phyloP scores from a whole-genome alignment of 2,329 filamentous ascomycete genomes.

The Cryphonectria nitschkei region DNA sequence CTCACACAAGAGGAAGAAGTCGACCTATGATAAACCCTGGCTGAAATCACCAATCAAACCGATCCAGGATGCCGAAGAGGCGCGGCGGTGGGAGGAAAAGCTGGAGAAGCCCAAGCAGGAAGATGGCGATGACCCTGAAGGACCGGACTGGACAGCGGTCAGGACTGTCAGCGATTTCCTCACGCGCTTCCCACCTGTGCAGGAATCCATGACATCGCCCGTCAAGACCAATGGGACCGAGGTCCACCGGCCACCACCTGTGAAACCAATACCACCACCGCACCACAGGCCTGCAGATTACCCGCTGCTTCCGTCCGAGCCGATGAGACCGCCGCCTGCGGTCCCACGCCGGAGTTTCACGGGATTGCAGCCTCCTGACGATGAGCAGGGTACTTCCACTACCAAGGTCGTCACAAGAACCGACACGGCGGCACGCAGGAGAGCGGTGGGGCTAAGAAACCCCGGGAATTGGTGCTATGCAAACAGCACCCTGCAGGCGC shows the following conservation, averaged over 20 bases:
- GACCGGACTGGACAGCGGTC: constrained; percentile 18
- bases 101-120: constrained; percentile 43
- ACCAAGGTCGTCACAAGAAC: constrained; percentile 46
- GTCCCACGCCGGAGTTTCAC: constrained; percentile 76
- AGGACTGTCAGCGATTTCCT: constrained; percentile 65
- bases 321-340: constrained; percentile 69
- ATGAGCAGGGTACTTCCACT: constrained; percentile 47
- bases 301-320: constrained; percentile 58
- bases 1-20: constrained; percentile 30
- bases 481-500: constrained; percentile 84
- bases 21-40: constrained; percentile 34
- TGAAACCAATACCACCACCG: constrained; percentile 9
- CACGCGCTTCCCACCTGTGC: constrained; percentile 74
- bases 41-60: constrained; percentile 62
- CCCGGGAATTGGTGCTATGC: constrained; percentile 87
- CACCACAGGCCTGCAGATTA: constrained; percentile 39
- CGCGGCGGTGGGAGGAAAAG: constrained; percentile 78
- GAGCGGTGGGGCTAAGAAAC: constrained; percentile 76
- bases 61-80: constrained; percentile 75
- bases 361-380: constrained; percentile 60
- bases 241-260: constrained; percentile 13
- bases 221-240: constrained; percentile 27
- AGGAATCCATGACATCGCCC: constrained; percentile 62
- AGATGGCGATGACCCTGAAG: constrained; percentile 13
- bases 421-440: constrained; percentile 46